Base-by-base conservation (phyloP, 2,329 filamentous ascomycete genomes). In the Beauveria rudraprayagi region DNA sequence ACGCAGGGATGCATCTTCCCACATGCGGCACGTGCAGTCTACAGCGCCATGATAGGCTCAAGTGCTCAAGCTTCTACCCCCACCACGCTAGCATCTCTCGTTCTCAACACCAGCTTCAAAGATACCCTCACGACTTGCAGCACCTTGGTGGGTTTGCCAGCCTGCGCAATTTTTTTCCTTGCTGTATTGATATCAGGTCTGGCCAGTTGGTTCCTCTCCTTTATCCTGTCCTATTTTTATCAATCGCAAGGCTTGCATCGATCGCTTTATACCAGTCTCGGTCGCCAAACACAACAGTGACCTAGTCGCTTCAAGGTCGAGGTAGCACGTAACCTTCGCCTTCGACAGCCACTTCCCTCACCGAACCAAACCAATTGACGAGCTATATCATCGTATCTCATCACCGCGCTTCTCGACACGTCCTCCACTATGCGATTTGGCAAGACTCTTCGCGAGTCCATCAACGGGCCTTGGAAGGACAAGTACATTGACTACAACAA, bases 401-500 rank as follows among this genome's bases (percentile, higher is more conserved):
- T 24, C 16, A 24, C 28, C 7, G 14, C 55, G 34, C 52, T 55
- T 22, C 16, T 28, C 28, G 2, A 7, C 17, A 40, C 28, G 7
- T 6, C 22, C 44, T 16, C 28, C 70, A 79, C 63, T 55, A 97
- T 99, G 94, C 89, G 91, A 69, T 99, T 97, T 80, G 93, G 93
- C 65, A 91, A 87, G 78, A 97, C 91, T 56, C 83, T 99, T 63
- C 85, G 87, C 69, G 84, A 85, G 69, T 87, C 90, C 63, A 80
- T 90, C 68, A 94, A 97, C 74, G 77, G 83, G 67, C 91, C 92
- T 71, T 99, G 93, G 93, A 90, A 89, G 75, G 90, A 88, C 72
- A 84, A 95, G 70, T 97, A 99, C 79, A 91, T 99, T 71, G 92
- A 97, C 78, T 99, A 99, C 76, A 79, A 83, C 68, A 96, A 93